Conservation (phyloP, 306 rosid genomes). For the peach (Prunus persica) region Prunus_persica_NCBIv2 NC_034009.1:9303001-9303500, state of each 20-base stretch:
- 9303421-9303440: slow-evolving; percentile 92
- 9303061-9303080: neutral
- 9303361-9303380: slow-evolving; percentile 89
- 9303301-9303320: slow-evolving; percentile 78
- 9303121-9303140: neutral
- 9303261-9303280: slow-evolving; percentile 76
- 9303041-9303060: too few species aligned
- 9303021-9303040: neutral
- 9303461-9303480: slow-evolving; percentile 9
- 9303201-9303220: neutral
- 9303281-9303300: slow-evolving; percentile 74
- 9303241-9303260: slow-evolving; percentile 73
- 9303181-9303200: neutral
- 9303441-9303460: slow-evolving; percentile 47
- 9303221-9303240: neutral
- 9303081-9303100: neutral
- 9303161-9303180: neutral
- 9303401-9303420: slow-evolving; percentile 85
- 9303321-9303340: slow-evolving; percentile 69
- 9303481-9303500: slow-evolving; percentile 4
- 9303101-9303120: neutral
- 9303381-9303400: slow-evolving; percentile 73
- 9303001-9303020: neutral
- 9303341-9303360: slow-evolving; percentile 93
- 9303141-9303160: neutral